Evolutionary conservation across 305 asterid species (phyloP).

Genomic region (Solanum hybrid): DNA sequence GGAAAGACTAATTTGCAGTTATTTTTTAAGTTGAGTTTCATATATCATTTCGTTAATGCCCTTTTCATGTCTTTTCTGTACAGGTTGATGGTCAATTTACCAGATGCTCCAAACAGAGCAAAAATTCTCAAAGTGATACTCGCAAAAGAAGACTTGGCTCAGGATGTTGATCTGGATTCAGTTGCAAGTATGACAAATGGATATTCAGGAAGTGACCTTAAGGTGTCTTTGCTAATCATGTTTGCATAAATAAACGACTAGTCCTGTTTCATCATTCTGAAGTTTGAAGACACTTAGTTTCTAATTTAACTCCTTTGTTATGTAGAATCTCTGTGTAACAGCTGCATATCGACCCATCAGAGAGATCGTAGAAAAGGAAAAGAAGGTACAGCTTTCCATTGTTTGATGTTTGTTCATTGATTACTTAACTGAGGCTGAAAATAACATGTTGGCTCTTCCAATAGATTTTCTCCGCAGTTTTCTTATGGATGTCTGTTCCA

Average conservation of each 20-base stretch:
- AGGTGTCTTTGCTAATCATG: slow-evolving; percentile 15
- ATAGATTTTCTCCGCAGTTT: not conserved
- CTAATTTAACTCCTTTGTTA: not conserved
- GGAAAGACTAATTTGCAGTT: not conserved
- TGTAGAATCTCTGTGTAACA: slow-evolving; percentile 32
- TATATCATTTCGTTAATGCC: not conserved
- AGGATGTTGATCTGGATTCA: slow-evolving; percentile 24
- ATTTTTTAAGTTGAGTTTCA: not conserved
- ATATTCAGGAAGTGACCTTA: slow-evolving; percentile 40
- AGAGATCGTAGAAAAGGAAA: slow-evolving; percentile 29
- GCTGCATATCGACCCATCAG: slow-evolving; percentile 30
- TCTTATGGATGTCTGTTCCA: not conserved
- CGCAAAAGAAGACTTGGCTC: slow-evolving; percentile 25
- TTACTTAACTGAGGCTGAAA: not conserved
- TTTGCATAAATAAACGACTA: not conserved
- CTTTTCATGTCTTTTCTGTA: not conserved
- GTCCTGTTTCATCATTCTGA: not conserved
- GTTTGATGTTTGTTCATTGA: not conserved
- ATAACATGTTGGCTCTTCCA: not conserved
- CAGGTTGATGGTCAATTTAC: slow-evolving; percentile 38
- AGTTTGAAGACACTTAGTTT: not conserved
- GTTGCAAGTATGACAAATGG: slow-evolving; percentile 29
- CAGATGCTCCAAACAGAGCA: slow-evolving; percentile 26
- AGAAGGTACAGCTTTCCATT: slow-evolving; percentile 13
- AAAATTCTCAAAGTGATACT: slow-evolving; percentile 33